phyloP scores from a whole-genome alignment of 2,329 filamentous ascomycete genomes.

The Myriosclerotinia scirpicola region DNA sequence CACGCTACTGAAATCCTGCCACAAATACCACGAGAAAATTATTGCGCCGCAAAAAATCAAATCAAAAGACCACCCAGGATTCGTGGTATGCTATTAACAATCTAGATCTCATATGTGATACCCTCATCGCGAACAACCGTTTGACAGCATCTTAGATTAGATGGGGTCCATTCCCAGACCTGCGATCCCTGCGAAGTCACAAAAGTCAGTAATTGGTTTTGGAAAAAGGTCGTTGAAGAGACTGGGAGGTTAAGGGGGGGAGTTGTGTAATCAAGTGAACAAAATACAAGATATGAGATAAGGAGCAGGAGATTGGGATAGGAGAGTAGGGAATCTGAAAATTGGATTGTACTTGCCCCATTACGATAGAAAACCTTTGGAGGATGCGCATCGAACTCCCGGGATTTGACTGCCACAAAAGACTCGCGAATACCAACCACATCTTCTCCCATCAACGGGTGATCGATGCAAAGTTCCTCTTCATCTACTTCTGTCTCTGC shows the following conservation, averaged over 20 bases:
- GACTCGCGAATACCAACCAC: background rate
- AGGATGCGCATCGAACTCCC: background rate
- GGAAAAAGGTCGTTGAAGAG: rapidly evolving
- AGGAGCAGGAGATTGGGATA: background rate
- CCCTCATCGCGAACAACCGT: background rate
- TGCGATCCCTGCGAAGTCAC: background rate
- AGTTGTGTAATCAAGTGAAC: background rate
- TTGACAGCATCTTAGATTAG: conserved; percentile 4
- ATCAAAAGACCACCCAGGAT: background rate
- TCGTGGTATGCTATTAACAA: rapidly evolving
- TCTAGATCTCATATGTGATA: background rate
- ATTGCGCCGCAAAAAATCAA: background rate
- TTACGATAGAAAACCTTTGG: background rate
- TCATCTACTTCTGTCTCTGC: background rate
- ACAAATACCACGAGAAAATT: background rate
- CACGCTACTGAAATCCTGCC: background rate
- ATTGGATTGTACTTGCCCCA: background rate
- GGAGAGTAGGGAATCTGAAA: background rate
- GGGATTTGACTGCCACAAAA: background rate
- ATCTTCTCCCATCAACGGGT: conserved; percentile 5
- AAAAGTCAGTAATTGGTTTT: background rate
- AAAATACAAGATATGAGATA: background rate
- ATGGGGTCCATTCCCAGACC: background rate
- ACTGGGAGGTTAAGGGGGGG: background rate
- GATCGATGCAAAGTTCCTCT: background rate